A percentile compares a stretch with the other conserved stretches of the same genome.
Conservation (phyloP, 805 yeast species). For the Yamadazyma olivae region DNA sequence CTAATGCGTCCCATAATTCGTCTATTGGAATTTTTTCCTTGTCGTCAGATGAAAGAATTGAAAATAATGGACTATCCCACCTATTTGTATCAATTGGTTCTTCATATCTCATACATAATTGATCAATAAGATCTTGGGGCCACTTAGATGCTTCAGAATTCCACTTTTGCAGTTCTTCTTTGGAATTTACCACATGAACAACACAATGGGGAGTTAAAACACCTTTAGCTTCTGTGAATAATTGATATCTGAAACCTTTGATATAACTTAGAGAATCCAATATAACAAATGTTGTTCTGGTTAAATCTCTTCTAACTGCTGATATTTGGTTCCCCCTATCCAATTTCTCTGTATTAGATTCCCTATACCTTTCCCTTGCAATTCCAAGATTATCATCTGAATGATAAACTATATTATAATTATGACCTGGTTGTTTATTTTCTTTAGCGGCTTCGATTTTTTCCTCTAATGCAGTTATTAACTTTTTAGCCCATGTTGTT, state of each 20-base stretch:
- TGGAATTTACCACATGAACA: constrained; percentile 71
- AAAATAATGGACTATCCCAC: constrained; percentile 93
- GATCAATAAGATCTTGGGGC: constrained; percentile 63
- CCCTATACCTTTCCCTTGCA: constrained; percentile 61
- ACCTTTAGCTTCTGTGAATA: constrained; percentile 90
- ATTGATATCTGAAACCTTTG: constrained; percentile 92
- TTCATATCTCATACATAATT: constrained; percentile 80
- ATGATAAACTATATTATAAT: constrained; percentile 63
- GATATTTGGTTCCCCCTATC: constrained; percentile 83
- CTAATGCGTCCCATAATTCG: constrained; percentile 63
- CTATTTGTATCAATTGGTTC: constrained; percentile 84
- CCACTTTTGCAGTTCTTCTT: constrained; percentile 61
- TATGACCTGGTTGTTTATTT: constrained; percentile 46
- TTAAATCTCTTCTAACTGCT: constrained; percentile 80
- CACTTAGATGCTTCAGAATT: constrained; percentile 50
- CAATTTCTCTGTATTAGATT: constrained; percentile 73
- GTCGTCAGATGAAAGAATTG: constrained; percentile 50
- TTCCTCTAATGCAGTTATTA: constrained; percentile 46
- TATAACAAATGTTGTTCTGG: constrained; percentile 69
- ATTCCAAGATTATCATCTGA: constrained; percentile 79
- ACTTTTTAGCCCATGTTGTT: constrained; percentile 63
- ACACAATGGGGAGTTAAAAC: constrained; percentile 79
- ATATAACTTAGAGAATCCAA: constrained; percentile 86
- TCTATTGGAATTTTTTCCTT: constrained; percentile 58
- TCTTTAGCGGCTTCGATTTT: constrained; percentile 39